Conservation (phyloP, 163 green algal species). For the Prototheca stagnorum region DNA sequence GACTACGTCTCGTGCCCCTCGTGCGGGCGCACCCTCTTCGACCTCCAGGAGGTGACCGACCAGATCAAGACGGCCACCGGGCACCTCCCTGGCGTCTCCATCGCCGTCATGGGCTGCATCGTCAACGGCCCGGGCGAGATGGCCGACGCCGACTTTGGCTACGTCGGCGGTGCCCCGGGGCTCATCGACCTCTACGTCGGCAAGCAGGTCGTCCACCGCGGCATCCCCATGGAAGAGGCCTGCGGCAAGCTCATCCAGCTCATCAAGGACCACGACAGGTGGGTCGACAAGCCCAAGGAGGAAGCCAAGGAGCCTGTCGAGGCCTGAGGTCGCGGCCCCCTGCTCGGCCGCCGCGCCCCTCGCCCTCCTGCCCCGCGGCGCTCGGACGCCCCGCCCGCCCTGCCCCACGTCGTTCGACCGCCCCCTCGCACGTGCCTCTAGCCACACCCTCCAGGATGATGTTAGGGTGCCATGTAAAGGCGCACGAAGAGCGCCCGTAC, state of each 20-base stretch:
- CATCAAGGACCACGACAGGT: constrained; percentile 95
- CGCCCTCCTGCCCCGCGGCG: no score
- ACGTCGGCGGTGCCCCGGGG: constrained; percentile 87
- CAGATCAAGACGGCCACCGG: constrained; percentile 77
- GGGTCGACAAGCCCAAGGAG: constrained; percentile 63
- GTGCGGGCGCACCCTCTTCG: constrained; percentile 95
- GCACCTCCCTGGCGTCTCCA: constrained; percentile 87
- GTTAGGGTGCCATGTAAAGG: no score
- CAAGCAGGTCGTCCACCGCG: constrained; percentile 86
- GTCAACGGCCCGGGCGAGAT: constrained; percentile 98
- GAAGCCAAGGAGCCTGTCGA: constrained; percentile 39
- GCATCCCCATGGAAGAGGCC: constrained; percentile 40
- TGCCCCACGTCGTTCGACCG: no score
- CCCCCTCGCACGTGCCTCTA: no score
- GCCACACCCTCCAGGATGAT: no score
- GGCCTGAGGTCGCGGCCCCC: no score
- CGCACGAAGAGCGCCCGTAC: no score
- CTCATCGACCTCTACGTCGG: constrained; percentile 98
- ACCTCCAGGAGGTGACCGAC: constrained; percentile 92
- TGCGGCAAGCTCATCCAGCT: constrained; percentile 83
- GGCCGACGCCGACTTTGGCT: constrained; percentile 95
- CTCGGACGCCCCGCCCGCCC: no score
- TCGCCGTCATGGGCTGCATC: constrained; percentile 99
- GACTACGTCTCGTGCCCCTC: constrained; percentile 96
- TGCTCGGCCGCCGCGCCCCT: no score